phyloP scores from a whole-genome alignment of 768 basidiomycete genomes.

The Mycena polygramma region DNA sequence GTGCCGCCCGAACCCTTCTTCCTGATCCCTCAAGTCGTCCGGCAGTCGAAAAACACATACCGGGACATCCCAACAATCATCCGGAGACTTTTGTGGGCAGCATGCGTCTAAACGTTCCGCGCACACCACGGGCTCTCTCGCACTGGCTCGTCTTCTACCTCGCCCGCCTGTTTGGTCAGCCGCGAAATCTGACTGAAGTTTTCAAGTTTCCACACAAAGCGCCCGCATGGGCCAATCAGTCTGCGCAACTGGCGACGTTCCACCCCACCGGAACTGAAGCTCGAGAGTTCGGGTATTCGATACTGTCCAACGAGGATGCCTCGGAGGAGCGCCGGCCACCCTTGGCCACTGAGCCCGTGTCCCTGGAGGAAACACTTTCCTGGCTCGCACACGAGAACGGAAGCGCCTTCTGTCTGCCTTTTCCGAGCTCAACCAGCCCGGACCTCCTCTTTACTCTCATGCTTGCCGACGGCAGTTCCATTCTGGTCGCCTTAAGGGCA shows the following conservation, averaged over 20 bases:
- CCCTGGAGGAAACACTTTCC: slow-evolving; percentile 8
- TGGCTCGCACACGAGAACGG: slow-evolving; percentile 18
- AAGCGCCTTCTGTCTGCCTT: slow-evolving; percentile 18
- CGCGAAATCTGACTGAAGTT: background rate
- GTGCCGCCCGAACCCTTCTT: too few relatives aligned
- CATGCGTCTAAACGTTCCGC: background rate
- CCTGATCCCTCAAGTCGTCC: too few relatives aligned
- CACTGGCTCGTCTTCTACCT: slow-evolving; percentile 6
- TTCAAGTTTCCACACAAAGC: slow-evolving; percentile 18
- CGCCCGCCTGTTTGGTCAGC: background rate
- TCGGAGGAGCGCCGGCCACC: background rate
- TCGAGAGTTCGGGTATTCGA: background rate
- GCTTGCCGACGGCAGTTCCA: slow-evolving; percentile 11
- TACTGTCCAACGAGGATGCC: background rate
- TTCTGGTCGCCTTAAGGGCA: slow-evolving; percentile 11
- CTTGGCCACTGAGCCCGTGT: background rate
- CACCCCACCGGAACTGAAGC: background rate
- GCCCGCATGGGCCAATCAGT: slow-evolving; percentile 20
- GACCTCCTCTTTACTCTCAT: slow-evolving; percentile 15
- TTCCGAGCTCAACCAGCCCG: background rate
- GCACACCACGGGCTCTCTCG: background rate
- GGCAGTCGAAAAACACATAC: too few relatives aligned
- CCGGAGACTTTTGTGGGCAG: background rate
- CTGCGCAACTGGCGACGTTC: slow-evolving; percentile 12
- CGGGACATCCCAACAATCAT: too few relatives aligned